phyloP scores from a whole-genome alignment of 2,329 filamentous ascomycete species.

The Chaetomium sp. region DNA sequence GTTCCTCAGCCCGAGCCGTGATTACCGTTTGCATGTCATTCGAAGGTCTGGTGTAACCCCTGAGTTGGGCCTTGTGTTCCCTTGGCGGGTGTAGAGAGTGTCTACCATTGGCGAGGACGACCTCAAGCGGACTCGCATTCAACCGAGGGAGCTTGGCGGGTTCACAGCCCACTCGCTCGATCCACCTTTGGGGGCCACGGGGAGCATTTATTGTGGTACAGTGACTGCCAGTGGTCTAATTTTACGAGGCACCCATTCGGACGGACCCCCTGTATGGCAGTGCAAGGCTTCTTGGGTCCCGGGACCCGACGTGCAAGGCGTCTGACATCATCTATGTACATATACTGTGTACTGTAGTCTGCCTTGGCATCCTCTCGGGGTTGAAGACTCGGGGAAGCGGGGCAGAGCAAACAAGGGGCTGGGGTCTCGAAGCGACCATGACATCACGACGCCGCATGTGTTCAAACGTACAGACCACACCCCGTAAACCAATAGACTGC shows the following conservation, averaged over 20 bases:
- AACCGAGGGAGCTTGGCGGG: neutral
- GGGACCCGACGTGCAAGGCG: neutral
- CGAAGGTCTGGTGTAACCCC: neutral
- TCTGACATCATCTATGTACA: neutral
- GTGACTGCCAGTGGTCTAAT: neutral
- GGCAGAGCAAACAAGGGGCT: too few species aligned
- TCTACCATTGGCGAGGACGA: neutral
- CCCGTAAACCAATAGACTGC: neutral
- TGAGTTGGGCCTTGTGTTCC: neutral
- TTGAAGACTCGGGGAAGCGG: neutral
- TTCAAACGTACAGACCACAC: neutral
- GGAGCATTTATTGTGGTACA: neutral
- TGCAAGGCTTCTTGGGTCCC: neutral
- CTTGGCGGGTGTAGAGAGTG: neutral
- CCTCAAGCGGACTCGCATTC: neutral
- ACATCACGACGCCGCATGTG: neutral
- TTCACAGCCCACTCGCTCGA: constrained; percentile 6
- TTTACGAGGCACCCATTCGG: too few species aligned
- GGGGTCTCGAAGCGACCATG: neutral
- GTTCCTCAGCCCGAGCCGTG: neutral
- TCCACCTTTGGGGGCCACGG: neutral
- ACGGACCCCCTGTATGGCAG: neutral
- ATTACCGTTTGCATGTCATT: neutral
- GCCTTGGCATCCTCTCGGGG: neutral
- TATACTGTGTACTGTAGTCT: too few species aligned